Base-by-base conservation (phyloP, 78 protist species). In the Blattamonas nauphoetae region DNA sequence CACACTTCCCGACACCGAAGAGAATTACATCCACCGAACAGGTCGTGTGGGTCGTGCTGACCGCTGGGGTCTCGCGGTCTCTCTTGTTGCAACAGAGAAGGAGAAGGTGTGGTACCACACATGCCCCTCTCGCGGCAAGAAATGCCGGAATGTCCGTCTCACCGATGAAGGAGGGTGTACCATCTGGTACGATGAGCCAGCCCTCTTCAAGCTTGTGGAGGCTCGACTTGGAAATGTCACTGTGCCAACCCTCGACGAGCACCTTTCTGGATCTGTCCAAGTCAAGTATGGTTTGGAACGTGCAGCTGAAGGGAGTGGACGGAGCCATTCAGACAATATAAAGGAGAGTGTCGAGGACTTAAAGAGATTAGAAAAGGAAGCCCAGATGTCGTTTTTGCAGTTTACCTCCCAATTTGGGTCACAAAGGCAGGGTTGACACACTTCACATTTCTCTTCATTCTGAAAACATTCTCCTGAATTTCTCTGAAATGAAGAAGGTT, bases 31-130 rank as follows among this genome's bases (percentile, higher is more conserved):
- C 33, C 97, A 95, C n/a, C 89, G 97, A 41, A 92, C 95, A 6
- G 97, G 97, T 0, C 83, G 97, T 3, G 96, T 96, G 11, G 97
- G 97, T 41, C 82, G 98, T 1, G 93, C 95, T 1, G 98, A 92
- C 63, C 34, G 86, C 1, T 85, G 92, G 45, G 97, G 97, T 33
- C 84, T 95, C 71, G 96, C 96, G 1, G 45, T 94, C 1, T 89
- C 94, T 4, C 44, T 95, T 6, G 90, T 95, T 29, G 90, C 92
- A 1, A 41, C 35, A 4, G 36, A 71, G 1, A 78, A 83, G 55
- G 95, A 93, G 83, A 89, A 90, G 71, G 89, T 92, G 42, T 93
- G 94, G 94, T 93, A 88, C 84, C 94, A 91, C 84, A 87, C 71
- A 0, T 90, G 93, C 81, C 35, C 90, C 32, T 81, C 64, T 21